phyloP scores from a whole-genome alignment of 768 basidiomycete species.

The Mycena sanguinolenta region DNA sequence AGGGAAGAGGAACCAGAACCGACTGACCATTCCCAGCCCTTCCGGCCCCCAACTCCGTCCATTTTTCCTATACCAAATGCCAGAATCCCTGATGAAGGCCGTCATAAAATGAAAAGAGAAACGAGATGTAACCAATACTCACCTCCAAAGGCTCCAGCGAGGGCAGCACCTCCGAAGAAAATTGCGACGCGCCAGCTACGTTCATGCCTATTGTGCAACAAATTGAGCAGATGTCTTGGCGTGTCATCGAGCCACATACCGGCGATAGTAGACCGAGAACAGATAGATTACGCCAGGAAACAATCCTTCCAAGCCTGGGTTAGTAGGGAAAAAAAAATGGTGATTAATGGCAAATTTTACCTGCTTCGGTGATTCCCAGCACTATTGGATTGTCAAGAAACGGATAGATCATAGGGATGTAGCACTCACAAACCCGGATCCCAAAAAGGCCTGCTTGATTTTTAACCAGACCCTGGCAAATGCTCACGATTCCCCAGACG shows the following conservation, averaged over 20 bases:
- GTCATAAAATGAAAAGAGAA: not conserved
- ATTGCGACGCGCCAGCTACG: conserved; percentile 73
- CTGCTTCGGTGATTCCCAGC: conserved; percentile 71
- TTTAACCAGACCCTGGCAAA: conserved; percentile 67
- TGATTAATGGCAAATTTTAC: conserved; percentile 35
- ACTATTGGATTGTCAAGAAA: conserved; percentile 48
- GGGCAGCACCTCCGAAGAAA: conserved; percentile 72
- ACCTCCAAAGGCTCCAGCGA: conserved; percentile 77
- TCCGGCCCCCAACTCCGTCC: conserved; percentile 70
- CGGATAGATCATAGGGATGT: not conserved
- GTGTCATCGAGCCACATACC: conserved; percentile 42
- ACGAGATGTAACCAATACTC: conserved; percentile 18
- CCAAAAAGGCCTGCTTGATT: conserved; percentile 68
- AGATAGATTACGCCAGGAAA: conserved; percentile 71
- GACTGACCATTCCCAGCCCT: conserved; percentile 70
- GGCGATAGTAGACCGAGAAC: conserved; percentile 71
- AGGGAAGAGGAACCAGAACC: not conserved
- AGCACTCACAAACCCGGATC: conserved; percentile 64
- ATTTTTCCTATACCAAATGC: conserved; percentile 72
- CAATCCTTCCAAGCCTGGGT: conserved; percentile 36
- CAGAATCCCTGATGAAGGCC: conserved; percentile 60
- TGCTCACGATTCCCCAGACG: conserved; percentile 68
- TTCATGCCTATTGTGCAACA: conserved; percentile 58
- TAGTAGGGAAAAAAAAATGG: not conserved
- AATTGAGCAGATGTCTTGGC: not conserved